A percentile compares a stretch with the other conserved stretches of the same genome.
Evolutionary conservation across 2,329 filamentous ascomycete species (phyloP).

Genomic region (Zelopaecilomyces penicillatus): DNA sequence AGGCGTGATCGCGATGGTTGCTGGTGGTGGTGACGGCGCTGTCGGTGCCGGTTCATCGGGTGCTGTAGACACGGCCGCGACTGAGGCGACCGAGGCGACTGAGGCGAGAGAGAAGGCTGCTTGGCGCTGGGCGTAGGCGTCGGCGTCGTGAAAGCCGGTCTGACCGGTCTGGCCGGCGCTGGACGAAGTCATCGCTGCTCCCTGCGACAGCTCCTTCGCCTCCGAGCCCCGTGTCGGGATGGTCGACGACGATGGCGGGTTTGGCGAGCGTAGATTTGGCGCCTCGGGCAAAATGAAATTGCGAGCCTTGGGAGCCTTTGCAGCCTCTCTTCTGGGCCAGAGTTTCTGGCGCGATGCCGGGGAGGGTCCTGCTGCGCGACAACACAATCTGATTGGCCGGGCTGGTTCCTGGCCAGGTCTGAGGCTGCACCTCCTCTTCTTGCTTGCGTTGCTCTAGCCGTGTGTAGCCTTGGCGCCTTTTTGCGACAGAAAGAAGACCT

Average conservation of each 20-base stretch:
- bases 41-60: neutral
- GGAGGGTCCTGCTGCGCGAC: constrained; percentile 11
- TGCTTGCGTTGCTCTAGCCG: constrained; percentile 8
- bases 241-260: neutral
- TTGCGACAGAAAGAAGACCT: no score
- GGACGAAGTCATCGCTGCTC: constrained; percentile 54
- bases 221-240: constrained; percentile 9
- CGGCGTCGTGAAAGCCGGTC: constrained; percentile 3
- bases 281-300: constrained; percentile 14
- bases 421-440: constrained; percentile 5
- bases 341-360: constrained; percentile 11
- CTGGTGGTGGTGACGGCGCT: constrained; percentile 1
- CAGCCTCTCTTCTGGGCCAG: constrained; percentile 6
- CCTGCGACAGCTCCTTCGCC: constrained; percentile 48
- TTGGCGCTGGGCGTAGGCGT: constrained; percentile 3
- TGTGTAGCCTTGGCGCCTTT: neutral
- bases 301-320: constrained; percentile 7
- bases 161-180: constrained; percentile 30
- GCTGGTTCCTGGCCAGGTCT: neutral
- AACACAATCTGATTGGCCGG: constrained; percentile 15
- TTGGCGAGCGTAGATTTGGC: constrained; percentile 3
- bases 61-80: constrained; percentile 1
- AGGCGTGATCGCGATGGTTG: neutral
- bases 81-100: neutral
- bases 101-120: neutral